A percentile compares a stretch with the other conserved stretches of the same genome.
phyloP scores from a whole-genome alignment of 202 grass and related monocot species.

The Schoenoplectus tabernaemontani region DNA sequence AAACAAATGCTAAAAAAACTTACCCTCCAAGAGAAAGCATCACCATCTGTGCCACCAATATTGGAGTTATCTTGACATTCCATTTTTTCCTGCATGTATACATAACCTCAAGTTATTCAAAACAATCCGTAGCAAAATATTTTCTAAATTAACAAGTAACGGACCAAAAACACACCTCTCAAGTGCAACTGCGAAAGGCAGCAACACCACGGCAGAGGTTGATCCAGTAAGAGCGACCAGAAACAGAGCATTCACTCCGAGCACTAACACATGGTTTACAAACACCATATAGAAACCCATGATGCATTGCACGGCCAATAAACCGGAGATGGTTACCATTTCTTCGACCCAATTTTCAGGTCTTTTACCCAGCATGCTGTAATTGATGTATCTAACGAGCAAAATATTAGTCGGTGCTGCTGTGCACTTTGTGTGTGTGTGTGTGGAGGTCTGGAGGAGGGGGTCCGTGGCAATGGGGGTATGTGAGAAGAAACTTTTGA shows the following conservation, averaged over 20 bases:
- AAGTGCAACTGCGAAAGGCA: conserved; percentile 42
- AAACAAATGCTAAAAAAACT: background rate
- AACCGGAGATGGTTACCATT: conserved; percentile 21
- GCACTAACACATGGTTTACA: conserved; percentile 19
- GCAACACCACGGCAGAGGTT: conserved; percentile 25
- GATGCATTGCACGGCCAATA: conserved; percentile 32
- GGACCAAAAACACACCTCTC: conserved; percentile 27
- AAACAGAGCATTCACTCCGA: conserved; percentile 39
- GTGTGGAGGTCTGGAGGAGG: no score
- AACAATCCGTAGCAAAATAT: background rate
- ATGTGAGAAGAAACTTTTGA: no score
- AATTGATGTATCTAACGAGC: no score
- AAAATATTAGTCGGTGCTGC: background rate
- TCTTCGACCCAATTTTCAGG: conserved; percentile 12
- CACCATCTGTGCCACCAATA: conserved; percentile 31
- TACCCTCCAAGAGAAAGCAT: conserved; percentile 56
- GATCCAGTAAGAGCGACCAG: conserved; percentile 19
- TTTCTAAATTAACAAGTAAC: background rate
- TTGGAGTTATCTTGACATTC: conserved; percentile 30
- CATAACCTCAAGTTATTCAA: background rate
- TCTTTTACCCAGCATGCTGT: conserved; percentile 22
- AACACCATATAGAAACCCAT: conserved; percentile 35
- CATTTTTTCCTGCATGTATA: conserved; percentile 47
- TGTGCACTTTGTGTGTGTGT: no score
- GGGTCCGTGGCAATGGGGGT: no score